Conservation (phyloP, 2,329 filamentous ascomycete species). For the Ceratocystis destructans region DNA sequence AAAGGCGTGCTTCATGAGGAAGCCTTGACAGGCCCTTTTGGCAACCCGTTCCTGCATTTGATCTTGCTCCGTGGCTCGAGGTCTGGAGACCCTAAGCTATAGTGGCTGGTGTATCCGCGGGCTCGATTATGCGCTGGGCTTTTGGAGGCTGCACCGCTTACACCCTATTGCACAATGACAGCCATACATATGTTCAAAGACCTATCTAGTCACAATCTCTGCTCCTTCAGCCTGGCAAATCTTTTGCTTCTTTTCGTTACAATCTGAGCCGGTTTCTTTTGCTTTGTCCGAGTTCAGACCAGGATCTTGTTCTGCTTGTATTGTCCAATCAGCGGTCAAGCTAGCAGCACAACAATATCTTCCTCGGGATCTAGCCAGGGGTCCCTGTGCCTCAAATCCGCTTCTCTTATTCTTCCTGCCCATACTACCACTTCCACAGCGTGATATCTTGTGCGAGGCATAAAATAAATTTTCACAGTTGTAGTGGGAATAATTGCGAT, state of each 20-base stretch:
- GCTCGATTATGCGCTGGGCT: too few relatives aligned
- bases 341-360: not conserved
- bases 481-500: conserved; percentile 3
- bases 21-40: not conserved
- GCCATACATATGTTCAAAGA: too few relatives aligned
- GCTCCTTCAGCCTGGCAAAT: not conserved
- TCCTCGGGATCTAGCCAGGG: not conserved
- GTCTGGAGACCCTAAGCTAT: not conserved
- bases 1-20: not conserved
- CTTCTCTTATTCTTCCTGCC: not conserved
- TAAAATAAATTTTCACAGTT: not conserved
- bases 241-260: not conserved
- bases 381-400: not conserved
- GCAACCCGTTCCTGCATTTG: not conserved
- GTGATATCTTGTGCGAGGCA: not conserved
- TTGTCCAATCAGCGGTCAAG: not conserved
- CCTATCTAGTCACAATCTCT: too few relatives aligned
- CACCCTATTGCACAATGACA: not conserved
- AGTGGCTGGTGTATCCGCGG: too few relatives aligned
- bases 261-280: not conserved
- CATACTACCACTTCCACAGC: not conserved
- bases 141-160: not conserved
- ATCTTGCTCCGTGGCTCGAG: not conserved
- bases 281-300: too few relatives aligned
- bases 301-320: not conserved